Evolutionary conservation across 2,329 filamentous ascomycete species (phyloP).

Genomic region (Metarhizium anisopliae): DNA sequence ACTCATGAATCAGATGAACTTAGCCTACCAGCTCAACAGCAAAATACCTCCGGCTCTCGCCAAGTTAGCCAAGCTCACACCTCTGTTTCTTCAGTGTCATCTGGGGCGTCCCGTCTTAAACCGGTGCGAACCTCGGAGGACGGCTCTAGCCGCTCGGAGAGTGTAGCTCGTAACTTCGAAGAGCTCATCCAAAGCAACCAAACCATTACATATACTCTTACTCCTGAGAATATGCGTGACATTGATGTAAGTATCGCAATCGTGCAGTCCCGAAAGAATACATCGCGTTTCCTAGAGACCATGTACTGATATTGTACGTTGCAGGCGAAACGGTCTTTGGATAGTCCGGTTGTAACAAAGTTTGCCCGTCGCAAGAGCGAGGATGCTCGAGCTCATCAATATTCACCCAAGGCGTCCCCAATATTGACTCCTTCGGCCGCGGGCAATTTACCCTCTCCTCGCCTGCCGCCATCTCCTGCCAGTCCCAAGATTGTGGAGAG

Average conservation of each 20-base stretch:
- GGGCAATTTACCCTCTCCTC: slow-evolving; percentile 13
- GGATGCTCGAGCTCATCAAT: slow-evolving; percentile 28
- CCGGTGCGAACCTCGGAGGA: slow-evolving; percentile 51
- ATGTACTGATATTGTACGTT: slow-evolving; percentile 8
- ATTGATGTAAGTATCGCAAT: slow-evolving; percentile 50
- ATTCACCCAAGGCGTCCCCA: slow-evolving; percentile 41
- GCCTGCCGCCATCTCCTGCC: slow-evolving; percentile 4
- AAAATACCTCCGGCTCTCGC: slow-evolving; percentile 19
- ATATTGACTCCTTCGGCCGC: slow-evolving; percentile 26
- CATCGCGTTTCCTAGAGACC: background rate
- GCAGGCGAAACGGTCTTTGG: slow-evolving; percentile 31
- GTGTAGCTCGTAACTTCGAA: slow-evolving; percentile 63
- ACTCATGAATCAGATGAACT: slow-evolving; percentile 28
- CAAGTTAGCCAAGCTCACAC: slow-evolving; percentile 34
- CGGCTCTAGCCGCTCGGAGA: slow-evolving; percentile 39
- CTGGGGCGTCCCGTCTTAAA: slow-evolving; percentile 41
- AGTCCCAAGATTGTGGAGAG: slow-evolving; percentile 8
- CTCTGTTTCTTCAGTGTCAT: slow-evolving; percentile 43
- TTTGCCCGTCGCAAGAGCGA: slow-evolving; percentile 36
- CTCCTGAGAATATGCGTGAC: slow-evolving; percentile 69
- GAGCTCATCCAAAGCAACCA: slow-evolving; percentile 74
- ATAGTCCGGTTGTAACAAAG: slow-evolving; percentile 32
- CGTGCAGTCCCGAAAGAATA: background rate
- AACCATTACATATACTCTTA: slow-evolving; percentile 75
- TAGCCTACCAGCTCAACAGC: slow-evolving; percentile 12